These are phyloP conservation scores for Globisporangium nodosum DNA, from an alignment of 352 stramenopile genomes.

Conservation along the genomic window DNA sequence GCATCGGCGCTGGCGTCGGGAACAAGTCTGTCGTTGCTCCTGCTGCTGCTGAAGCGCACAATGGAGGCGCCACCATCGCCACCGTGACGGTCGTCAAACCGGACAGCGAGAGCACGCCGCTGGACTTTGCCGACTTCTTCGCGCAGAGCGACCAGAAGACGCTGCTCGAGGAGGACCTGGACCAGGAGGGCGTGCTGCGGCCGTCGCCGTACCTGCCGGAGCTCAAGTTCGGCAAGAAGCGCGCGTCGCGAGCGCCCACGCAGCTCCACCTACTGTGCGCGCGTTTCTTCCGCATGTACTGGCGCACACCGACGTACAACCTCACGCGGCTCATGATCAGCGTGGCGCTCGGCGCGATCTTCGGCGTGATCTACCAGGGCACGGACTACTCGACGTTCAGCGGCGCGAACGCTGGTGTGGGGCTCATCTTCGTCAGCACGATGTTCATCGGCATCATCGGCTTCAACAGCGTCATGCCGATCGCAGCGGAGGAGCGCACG, in stretches of 20 bases:
- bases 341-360: slow-evolving; percentile 60
- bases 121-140: slow-evolving; percentile 44
- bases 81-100: neutral
- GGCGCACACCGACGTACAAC: slow-evolving; percentile 84
- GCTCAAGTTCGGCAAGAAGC: slow-evolving; percentile 36
- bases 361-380: slow-evolving; percentile 66
- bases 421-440: slow-evolving; percentile 79
- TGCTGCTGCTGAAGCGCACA: neutral
- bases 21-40: neutral
- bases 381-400: slow-evolving; percentile 45
- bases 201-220: slow-evolving; percentile 24
- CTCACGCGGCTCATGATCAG: slow-evolving; percentile 67
- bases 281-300: slow-evolving; percentile 77
- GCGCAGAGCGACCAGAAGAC: slow-evolving; percentile 23
- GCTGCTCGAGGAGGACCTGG: slow-evolving; percentile 34
- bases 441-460: slow-evolving; percentile 79
- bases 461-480: slow-evolving; percentile 73
- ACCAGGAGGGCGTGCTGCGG: slow-evolving; percentile 34
- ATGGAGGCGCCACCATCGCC: neutral
- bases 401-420: slow-evolving; percentile 42
- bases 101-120: slow-evolving; percentile 1
- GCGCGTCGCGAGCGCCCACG: slow-evolving; percentile 17
- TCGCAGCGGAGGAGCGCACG: slow-evolving; percentile 79
- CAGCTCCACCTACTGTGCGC: slow-evolving; percentile 44
- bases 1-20: slow-evolving; percentile 22